phyloP scores from a whole-genome alignment of 257 asterid species.

The Gentiana dahurica region DNA sequence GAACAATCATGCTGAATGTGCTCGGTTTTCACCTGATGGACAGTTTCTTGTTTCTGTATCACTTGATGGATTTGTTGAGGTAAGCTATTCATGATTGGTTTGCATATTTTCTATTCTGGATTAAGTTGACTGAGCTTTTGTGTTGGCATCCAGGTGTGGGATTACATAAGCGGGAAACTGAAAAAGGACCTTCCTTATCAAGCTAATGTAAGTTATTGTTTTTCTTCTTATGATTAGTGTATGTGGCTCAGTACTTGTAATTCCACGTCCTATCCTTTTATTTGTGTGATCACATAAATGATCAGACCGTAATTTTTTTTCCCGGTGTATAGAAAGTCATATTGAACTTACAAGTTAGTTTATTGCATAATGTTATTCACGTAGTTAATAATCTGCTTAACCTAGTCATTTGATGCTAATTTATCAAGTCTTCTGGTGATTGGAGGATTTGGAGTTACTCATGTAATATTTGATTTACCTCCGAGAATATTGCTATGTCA shows the following conservation, averaged over 20 bases:
- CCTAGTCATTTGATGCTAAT: too few relatives aligned
- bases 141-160: constrained; percentile 72
- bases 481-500: too few relatives aligned
- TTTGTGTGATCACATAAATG: too few relatives aligned
- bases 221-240: not conserved
- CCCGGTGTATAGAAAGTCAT: too few relatives aligned
- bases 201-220: constrained; percentile 76
- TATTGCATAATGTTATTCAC: too few relatives aligned
- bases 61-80: constrained; percentile 96
- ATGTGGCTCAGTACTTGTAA: not conserved
- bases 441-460: too few relatives aligned
- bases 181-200: constrained; percentile 98
- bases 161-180: constrained; percentile 84
- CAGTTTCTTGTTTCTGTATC: constrained; percentile 96
- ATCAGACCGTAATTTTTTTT: too few relatives aligned
- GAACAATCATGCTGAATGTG: constrained; percentile 84
- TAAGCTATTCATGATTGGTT: constrained; percentile 16
- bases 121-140: constrained; percentile 15
- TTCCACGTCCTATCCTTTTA: too few relatives aligned
- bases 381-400: too few relatives aligned
- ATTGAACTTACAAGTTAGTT: too few relatives aligned
- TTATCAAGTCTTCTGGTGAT: too few relatives aligned
- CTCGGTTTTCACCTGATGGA: constrained; percentile 97
- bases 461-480: too few relatives aligned
- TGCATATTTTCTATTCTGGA: constrained; percentile 4